Base-by-base conservation (phyloP, 352 stramenopile species). In the Phytophthora litchii region DNA sequence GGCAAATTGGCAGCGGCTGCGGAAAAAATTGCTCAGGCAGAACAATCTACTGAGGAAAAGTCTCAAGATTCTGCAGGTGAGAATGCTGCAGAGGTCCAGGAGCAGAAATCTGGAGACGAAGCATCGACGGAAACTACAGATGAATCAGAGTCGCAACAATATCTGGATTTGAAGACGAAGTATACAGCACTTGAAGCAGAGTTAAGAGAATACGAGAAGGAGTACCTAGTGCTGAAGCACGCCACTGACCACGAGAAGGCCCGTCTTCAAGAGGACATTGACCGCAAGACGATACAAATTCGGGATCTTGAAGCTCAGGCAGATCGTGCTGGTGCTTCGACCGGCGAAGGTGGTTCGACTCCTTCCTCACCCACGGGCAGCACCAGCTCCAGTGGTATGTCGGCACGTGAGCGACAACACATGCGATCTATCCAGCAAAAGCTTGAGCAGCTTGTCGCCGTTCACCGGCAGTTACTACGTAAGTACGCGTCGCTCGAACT, bases 401-500 rank as follows among this genome's bases (percentile, higher is more conserved):
- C 83, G 20, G 78, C 73, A 19, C 83, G 83, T 12, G 89, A 97
- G 54, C 75, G 84, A 2, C 83, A 94, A 61, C 83, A 97, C 60
- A 91, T 94, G 80, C 81, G 84, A 7, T 94, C 85, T 2, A 94
- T 97, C 34, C 87, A 96, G 48, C 90, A 96, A 54, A 93, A 95
- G 47, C 80, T 97, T 0, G 88, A 97, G 64, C 90, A 97, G 56
- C 76, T 97, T 5, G 87, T 97, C 9, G 88, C 88, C 9, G 90
- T 96, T 25, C 89, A 97, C 57, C 84, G 88, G 11, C 88, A 97
- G 58, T 64, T 97, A 13, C 55, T 97, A 42, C 86, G 90, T 48
- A 97, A 97, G 63, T 96, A 96, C 54, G 88, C 88, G 34, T 94
- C 86, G 10, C 70, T 96, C 4, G 90, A 97, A 60, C 73, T 96